Evolutionary conservation across 345 rosid species (phyloP).

Genomic region (Lagerstroemia speciosa): DNA sequence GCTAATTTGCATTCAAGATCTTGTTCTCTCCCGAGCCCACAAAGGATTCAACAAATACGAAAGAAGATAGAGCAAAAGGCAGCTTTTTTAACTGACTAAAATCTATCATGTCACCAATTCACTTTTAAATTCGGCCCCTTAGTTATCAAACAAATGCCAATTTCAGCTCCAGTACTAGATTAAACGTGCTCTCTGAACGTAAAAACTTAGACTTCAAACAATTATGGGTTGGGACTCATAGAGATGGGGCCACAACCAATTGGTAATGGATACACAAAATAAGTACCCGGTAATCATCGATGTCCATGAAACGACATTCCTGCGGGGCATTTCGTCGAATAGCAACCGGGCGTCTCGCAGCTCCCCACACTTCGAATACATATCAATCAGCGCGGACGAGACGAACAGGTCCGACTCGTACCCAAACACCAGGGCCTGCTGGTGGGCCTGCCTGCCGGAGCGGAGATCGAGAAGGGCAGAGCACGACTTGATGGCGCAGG

Average conservation of each 20-base stretch:
- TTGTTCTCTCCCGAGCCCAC: no score
- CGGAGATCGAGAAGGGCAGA: constrained; percentile 58
- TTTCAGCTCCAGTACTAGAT: no score
- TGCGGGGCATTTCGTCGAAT: constrained; percentile 69
- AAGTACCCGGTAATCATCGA: constrained; percentile 60
- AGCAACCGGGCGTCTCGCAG: constrained; percentile 47
- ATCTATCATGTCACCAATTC: no score
- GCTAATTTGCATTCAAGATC: no score
- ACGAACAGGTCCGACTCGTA: constrained; percentile 60
- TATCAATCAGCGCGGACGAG: constrained; percentile 61
- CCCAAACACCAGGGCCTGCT: constrained; percentile 68
- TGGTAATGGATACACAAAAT: neutral
- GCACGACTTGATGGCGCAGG: constrained; percentile 83
- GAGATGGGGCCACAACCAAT: neutral
- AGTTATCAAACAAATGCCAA: no score
- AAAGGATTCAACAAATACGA: no score
- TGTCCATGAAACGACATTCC: constrained; percentile 78
- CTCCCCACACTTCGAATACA: constrained; percentile 64
- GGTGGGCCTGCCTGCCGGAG: constrained; percentile 76
- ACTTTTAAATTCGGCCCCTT: no score
- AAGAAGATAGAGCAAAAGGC: no score
- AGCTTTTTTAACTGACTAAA: no score
- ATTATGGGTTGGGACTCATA: neutral
- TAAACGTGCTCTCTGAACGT: no score
- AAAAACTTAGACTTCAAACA: neutral